phyloP scores from a whole-genome alignment of 2,329 filamentous ascomycete genomes.

The Penicillium sp. region DNA sequence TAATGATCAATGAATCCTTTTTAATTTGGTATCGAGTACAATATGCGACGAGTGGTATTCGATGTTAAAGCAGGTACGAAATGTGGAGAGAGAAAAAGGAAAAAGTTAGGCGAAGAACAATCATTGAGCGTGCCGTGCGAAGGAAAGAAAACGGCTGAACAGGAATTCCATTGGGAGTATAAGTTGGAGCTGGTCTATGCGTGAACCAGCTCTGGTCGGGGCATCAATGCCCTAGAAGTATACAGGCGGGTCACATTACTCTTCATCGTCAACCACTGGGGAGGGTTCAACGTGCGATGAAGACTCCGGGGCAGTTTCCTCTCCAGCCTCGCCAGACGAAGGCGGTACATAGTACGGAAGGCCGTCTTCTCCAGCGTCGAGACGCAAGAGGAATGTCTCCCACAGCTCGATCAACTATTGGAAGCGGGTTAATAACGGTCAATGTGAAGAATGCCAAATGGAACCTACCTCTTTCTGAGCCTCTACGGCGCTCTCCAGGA shows the following conservation, averaged over 20 bases:
- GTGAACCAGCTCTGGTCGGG: not conserved
- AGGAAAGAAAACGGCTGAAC: not conserved
- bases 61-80: not conserved
- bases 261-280: slow-evolving; percentile 15
- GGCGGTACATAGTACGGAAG: slow-evolving; percentile 47
- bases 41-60: not conserved
- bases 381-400: slow-evolving; percentile 96
- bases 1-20: not conserved
- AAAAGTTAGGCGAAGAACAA: not conserved
- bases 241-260: not conserved
- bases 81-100: not conserved
- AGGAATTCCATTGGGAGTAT: not conserved
- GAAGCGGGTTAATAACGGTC: slow-evolving; percentile 35
- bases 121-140: not conserved
- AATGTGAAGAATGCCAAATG: not conserved
- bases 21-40: not conserved
- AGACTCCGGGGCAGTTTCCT: slow-evolving; percentile 20
- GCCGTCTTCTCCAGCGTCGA: slow-evolving; percentile 89
- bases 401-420: slow-evolving; percentile 83
- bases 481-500: slow-evolving; percentile 93
- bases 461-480: slow-evolving; percentile 89
- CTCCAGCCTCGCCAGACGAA: slow-evolving; percentile 17
- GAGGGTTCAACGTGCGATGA: slow-evolving; percentile 10
- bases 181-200: not conserved
- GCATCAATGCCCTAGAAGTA: not conserved